These are phyloP conservation scores for Cardamine occulta DNA, from an alignment of 345 rosid genomes.

Conservation along the genomic window DNA sequence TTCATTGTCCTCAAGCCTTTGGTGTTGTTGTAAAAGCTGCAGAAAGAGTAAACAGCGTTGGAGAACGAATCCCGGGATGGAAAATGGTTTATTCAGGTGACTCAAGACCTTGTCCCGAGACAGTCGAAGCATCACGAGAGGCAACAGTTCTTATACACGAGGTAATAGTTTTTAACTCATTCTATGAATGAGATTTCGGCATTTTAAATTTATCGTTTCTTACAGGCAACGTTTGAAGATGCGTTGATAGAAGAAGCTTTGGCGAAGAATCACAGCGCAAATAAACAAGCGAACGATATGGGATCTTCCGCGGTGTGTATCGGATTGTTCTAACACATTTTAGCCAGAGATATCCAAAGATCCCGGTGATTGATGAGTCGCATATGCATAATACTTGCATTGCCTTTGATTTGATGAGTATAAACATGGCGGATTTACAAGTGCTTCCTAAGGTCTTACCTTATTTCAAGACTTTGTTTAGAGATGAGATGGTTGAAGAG, in stretches of 20 bases:
- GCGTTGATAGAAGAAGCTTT: conserved; percentile 85
- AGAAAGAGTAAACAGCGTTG: conserved; percentile 63
- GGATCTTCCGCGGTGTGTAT: conserved; percentile 67
- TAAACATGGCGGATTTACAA: conserved; percentile 84
- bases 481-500: conserved; percentile 67
- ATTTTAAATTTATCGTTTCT: not conserved
- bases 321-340: conserved; percentile 89
- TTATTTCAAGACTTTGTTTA: conserved; percentile 75
- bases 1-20: conserved; percentile 92
- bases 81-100: conserved; percentile 95
- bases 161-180: conserved; percentile 50
- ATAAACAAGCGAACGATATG: conserved; percentile 82
- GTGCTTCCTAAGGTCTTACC: conserved; percentile 82
- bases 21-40: conserved; percentile 76
- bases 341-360: conserved; percentile 96
- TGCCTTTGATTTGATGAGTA: conserved; percentile 91
- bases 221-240: conserved; percentile 96
- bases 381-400: conserved; percentile 94
- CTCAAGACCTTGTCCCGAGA: conserved; percentile 87
- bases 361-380: conserved; percentile 72
- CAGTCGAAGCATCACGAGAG: conserved; percentile 68
- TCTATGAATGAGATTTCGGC: not conserved
- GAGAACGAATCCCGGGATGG: conserved; percentile 88
- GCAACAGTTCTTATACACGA: conserved; percentile 93
- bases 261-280: conserved; percentile 93